These are phyloP conservation scores for Geoglossum cookeanum DNA, from an alignment of 2,329 filamentous ascomycete species.

Conservation along the genomic window DNA sequence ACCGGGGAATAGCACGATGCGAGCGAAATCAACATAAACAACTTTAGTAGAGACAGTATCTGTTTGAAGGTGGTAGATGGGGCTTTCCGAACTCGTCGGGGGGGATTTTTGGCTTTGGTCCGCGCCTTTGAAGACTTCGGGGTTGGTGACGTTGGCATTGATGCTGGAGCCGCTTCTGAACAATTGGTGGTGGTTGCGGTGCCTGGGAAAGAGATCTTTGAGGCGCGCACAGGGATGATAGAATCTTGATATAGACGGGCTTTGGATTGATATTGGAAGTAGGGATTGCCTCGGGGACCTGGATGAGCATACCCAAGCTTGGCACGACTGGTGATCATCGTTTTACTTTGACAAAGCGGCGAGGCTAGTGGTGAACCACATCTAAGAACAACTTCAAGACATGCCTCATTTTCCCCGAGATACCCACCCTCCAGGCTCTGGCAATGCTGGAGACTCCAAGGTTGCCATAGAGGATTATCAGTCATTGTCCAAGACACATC, in stretches of 20 bases:
- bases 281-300: no score
- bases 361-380: neutral
- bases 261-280: no score
- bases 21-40: conserved; percentile 17
- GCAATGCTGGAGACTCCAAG: neutral
- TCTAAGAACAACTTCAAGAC: neutral
- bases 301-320: no score
- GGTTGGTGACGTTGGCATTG: neutral
- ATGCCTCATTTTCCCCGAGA: neutral
- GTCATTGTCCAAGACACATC: neutral
- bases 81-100: no score
- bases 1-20: conserved; percentile 47
- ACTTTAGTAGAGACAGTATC: neutral
- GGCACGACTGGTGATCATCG: no score
- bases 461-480: neutral
- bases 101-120: neutral
- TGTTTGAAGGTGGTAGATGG: neutral
- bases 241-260: no score
- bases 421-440: neutral
- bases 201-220: no score
- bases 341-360: no score
- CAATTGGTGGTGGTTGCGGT: no score
- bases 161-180: no score
- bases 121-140: neutral
- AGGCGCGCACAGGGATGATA: no score